Base-by-base conservation (phyloP, 495 filamentous ascomycete species). In the Xylaria telfairii region DNA sequence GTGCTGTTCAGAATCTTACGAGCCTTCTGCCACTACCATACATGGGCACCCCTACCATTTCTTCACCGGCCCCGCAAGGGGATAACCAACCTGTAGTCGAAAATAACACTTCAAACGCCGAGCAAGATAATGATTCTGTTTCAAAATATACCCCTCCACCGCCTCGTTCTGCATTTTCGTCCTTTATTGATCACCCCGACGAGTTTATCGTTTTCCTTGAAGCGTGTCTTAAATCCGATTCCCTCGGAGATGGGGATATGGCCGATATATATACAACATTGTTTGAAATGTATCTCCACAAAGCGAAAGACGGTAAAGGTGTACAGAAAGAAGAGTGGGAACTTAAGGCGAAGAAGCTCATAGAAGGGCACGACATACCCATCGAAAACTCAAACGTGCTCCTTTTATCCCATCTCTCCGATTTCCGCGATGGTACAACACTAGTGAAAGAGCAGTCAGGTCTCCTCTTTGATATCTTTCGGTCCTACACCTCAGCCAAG, bases 221-320 rank as follows among this genome's bases (percentile, higher is more conserved):
- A 82, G 92, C 92, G 28, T 95, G 90, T 64, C 87, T 92, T 8
- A 86, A 89, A 69, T 87, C 91, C 71, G 86, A 91, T 8, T 81
- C 88, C 28, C 80, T 96, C 5, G 89, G 87, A 30, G 83, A 92
- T 61, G 75, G 80, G 13, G 92, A 97, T 73, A 92, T 90, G 73
- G 85, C 88, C 8, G 96, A 98, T 79, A 88, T 99, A 49, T 95
- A 95, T 79, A 98, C 96, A 1, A 97, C 96, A 0, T 81, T 99
- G 37, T 98, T 99, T 77, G 96, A 99, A 77, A 97, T 98, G 90
- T 99, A 98, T 78, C 85, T 99, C 26, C 92, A 97, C 74, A 93
- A 92, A 67, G 92, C 94, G 49, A 92, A 88, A 73, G 85, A 88
- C n/a, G 90, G 90, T 74, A 91, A 89, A 72, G 89, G 90, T 49